Percentiles rank a stretch among this genome's conserved stretches.
Conservation (phyloP, 192 early-diverging fungal species). For the Backusella luteola region DNA sequence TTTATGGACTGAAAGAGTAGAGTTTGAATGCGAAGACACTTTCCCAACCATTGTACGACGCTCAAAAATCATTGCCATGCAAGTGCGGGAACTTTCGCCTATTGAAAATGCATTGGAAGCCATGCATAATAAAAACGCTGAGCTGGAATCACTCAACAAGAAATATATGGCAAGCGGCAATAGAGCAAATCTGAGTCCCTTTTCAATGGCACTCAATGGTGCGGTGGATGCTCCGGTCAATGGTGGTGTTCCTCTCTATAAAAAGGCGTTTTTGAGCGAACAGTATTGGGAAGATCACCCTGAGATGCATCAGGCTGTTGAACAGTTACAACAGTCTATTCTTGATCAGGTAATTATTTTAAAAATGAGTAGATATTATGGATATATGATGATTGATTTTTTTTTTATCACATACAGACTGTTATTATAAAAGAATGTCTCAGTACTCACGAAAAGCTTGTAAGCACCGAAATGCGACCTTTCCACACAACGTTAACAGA, state of each 20-base stretch:
- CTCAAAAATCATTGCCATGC: slow-evolving; percentile 51
- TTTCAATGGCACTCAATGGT: slow-evolving; percentile 81
- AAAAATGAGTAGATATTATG: neutral
- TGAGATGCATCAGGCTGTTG: slow-evolving; percentile 42
- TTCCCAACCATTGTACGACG: slow-evolving; percentile 66
- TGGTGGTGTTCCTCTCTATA: slow-evolving; percentile 78
- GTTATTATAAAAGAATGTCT: slow-evolving; percentile 61
- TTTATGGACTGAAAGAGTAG: slow-evolving; percentile 75
- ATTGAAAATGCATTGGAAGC: slow-evolving; percentile 76
- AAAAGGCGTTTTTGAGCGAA: slow-evolving; percentile 58
- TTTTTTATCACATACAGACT: slow-evolving; percentile 37
- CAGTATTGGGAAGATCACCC: slow-evolving; percentile 41
- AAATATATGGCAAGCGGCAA: slow-evolving; percentile 45
- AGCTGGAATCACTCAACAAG: slow-evolving; percentile 52
- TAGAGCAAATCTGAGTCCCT: slow-evolving; percentile 50
- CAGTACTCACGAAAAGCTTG: slow-evolving; percentile 57
- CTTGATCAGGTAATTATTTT: slow-evolving; percentile 57
- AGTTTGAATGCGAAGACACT: slow-evolving; percentile 59
- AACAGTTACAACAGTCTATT: slow-evolving; percentile 53
- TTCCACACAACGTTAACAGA: slow-evolving; percentile 60
- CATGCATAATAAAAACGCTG: slow-evolving; percentile 65
- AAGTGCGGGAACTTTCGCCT: slow-evolving; percentile 61
- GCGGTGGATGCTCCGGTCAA: slow-evolving; percentile 84
- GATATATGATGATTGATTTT: neutral
- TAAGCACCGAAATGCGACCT: slow-evolving; percentile 66